Conservation (phyloP, 805 yeast genomes). For the Priceomyces fermenticarens region DNA sequence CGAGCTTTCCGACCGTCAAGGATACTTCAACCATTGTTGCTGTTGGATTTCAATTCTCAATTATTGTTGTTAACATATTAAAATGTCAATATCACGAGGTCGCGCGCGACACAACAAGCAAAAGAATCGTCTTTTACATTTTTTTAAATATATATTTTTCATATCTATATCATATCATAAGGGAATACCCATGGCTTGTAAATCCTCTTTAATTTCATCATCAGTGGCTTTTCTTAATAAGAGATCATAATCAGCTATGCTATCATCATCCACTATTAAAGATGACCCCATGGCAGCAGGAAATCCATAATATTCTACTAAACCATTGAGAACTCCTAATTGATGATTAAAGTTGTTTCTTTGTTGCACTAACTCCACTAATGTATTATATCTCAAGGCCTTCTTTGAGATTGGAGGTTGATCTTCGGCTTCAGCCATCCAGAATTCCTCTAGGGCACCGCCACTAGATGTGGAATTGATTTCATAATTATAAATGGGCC, state of each 20-base stretch:
- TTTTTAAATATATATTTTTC: neutral
- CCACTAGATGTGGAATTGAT: neutral
- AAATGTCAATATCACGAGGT: neutral
- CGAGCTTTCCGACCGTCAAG: conserved; percentile 91
- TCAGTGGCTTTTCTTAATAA: conserved; percentile 56
- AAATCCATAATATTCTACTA: conserved; percentile 66
- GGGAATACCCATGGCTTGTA: conserved; percentile 58
- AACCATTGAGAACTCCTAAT: conserved; percentile 65
- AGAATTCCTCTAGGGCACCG: conserved; percentile 2
- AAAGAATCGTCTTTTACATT: neutral
- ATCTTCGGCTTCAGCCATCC: conserved; percentile 4
- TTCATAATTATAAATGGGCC: conserved; percentile 7
- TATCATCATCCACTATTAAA: conserved; percentile 17
- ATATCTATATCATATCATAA: conserved; percentile 8
- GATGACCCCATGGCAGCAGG: conserved; percentile 69
- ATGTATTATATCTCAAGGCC: conserved; percentile 31
- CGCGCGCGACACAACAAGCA: too few species aligned
- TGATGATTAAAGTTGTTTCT: conserved; percentile 67
- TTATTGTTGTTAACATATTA: neutral
- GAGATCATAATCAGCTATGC: conserved; percentile 24
- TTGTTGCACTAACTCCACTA: conserved; percentile 53
- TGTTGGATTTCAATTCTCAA: neutral
- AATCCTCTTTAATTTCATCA: conserved; percentile 73
- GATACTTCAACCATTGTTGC: conserved; percentile 79
- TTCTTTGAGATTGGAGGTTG: conserved; percentile 27